Evolutionary conservation across 1,284 basidiomycete species (phyloP).

Genomic region (Pyrrhoderma noxium): DNA sequence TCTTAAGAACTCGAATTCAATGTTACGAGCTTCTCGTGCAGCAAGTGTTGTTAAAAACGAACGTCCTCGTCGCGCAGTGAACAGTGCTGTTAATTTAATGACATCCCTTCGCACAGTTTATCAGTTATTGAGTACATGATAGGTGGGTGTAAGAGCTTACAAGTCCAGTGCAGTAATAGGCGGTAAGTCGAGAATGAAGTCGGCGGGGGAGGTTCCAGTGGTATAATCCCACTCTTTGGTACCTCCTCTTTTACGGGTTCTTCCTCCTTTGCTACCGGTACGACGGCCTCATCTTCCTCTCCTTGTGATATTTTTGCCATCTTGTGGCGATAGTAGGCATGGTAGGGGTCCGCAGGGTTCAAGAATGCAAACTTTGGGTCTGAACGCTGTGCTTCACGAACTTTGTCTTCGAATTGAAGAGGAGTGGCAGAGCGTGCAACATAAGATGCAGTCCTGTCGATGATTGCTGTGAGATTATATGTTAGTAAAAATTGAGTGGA

Average conservation of each 20-base stretch:
- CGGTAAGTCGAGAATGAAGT: constrained; percentile 86
- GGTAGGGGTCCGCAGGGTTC: constrained; percentile 90
- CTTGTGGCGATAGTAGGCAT: constrained; percentile 92
- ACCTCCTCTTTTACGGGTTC: constrained; percentile 34
- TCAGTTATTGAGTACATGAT: constrained; percentile 5
- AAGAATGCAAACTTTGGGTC: constrained; percentile 97
- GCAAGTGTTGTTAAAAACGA: constrained; percentile 83
- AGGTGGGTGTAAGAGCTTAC: constrained; percentile 40
- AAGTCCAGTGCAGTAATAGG: constrained; percentile 87
- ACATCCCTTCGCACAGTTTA: constrained; percentile 53
- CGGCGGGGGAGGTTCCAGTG: constrained; percentile 73
- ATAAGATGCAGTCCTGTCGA: constrained; percentile 93
- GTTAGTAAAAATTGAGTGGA: constrained; percentile 2
- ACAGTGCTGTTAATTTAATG: constrained; percentile 91
- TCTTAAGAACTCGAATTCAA: constrained; percentile 96
- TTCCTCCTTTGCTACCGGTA: constrained; percentile 31
- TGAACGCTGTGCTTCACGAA: constrained; percentile 87
- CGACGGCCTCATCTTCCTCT: constrained; percentile 51
- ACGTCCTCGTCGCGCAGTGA: constrained; percentile 88
- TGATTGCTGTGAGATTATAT: constrained; percentile 59
- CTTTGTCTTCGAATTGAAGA: constrained; percentile 88
- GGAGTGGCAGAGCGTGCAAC: constrained; percentile 90
- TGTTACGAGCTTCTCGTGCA: constrained; percentile 87
- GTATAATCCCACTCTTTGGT: constrained; percentile 10
- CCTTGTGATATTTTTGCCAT: constrained; percentile 72